Base-by-base conservation (phyloP, 2,329 filamentous ascomycete genomes). In the Penicillium olsonii region DNA sequence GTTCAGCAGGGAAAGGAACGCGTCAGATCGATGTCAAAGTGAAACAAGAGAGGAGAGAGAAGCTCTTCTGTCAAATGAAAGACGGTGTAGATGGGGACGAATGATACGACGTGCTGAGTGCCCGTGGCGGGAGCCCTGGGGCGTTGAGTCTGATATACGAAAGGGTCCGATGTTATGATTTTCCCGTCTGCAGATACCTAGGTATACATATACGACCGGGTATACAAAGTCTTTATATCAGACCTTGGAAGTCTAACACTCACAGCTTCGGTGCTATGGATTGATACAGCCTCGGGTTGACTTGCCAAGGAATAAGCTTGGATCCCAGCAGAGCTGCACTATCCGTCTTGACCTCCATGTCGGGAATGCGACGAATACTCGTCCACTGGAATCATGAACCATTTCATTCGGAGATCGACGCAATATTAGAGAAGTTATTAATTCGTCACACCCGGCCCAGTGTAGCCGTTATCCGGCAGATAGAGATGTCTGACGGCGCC, bases 401-500 rank as follows among this genome's bases (percentile, higher is more conserved):
- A 48, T 56, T 53, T 49, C 50, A 59, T 57, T 55, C 29, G 37
- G 45, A 35, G 40, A 37, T 43, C 39, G 46, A 46, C 42, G 15
- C 48, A 37, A 50, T 56, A 63, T 60, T 59, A 57, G 54, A 50
- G 56, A 54, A 57, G 39, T 50, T 41, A 64, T 65, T 62, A 66
- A 60, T 65, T 62, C 50, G 65, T 73, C 65, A 75, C 79, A 70
- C 82, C 87, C 60, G 81, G 92, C 69, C 84, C 88, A 57, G 82
- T 79, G 77, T 99, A 99, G 65, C 87, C 84, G 66, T 88, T 88
- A 77, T 99, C 92, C 37, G 94, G 94, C 67, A 99, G 81, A 74
- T 97, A 99, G 69, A 99, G 75, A 78, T 97, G 94, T 75, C 94
- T 84, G 75, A 94, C 85, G 6, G 92, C 92, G 29, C 94, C 94